Evolutionary conservation across 345 rosid species (phyloP), one percentile per base, ranked within the genome.

Genomic region (Eutrema heterophyllum): DNA sequence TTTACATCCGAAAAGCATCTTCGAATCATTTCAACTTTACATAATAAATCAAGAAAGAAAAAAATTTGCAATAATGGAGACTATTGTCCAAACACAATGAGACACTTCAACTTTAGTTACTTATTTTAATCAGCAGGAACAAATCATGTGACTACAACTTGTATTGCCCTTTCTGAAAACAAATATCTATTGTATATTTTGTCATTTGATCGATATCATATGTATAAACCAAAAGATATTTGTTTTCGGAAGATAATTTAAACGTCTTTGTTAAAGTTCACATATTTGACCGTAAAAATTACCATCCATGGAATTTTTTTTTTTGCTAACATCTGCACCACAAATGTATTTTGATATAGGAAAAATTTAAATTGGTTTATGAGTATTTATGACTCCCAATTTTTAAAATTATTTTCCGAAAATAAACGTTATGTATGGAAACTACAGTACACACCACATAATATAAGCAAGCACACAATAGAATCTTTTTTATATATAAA

Each of bases 11-110:
- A 5, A 74, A 57, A 64, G 76, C 71, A 64, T 77, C 76, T 77
- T 57, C 48, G 44, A 70, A 71, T 77, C 72, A 50, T 77, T 64
- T 64, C 68, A 71, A 71, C 76, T 77, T 71, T 54, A 30, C 66
- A 64, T 48, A 64, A 64, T 71, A 53, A 70, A 77, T 71, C 52
- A 63, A 36, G 12, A 69, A 77, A 63, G 54, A 39, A 62, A 58
- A 21, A 38, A 35, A 4, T 1, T 1, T 9, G 56, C 76, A 64
- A 70, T 70, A n/a, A 76, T 76, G 67, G 76, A 70, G 80, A 64
- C 64, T 70, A 63, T 55, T 30, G 75, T 76, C 76, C 60, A 76
- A n/a, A 70, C 48, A 49, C 15, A 49, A 64, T 49, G 55, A 56
- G 72, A 77, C 80, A 71, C 76, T 70, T 76, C 43, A 50, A 75